phyloP scores from a whole-genome alignment of 208 protist genomes.

The Wallacemonas collosoma region DNA sequence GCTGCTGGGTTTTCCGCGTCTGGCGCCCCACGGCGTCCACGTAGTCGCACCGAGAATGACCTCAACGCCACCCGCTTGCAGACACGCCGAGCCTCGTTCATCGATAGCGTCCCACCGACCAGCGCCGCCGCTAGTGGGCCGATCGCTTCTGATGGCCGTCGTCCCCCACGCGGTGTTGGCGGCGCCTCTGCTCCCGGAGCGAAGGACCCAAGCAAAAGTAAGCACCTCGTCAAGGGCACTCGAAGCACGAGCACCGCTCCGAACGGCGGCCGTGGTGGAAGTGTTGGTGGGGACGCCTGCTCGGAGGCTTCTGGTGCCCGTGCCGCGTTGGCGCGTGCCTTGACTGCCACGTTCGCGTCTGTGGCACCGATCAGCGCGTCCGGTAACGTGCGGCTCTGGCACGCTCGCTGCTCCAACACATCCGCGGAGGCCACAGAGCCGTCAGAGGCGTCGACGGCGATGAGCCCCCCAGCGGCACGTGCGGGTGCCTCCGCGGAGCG shows the following conservation, averaged over 20 bases:
- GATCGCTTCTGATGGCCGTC: not conserved
- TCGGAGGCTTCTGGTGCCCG: not conserved
- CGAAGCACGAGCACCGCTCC: not conserved
- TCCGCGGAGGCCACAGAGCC: no score
- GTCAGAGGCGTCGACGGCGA: not conserved
- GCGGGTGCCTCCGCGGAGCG: not conserved
- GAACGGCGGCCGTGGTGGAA: not conserved
- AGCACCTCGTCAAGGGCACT: no score
- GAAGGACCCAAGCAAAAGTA: no score
- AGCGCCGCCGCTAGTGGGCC: not conserved
- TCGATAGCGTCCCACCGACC: not conserved
- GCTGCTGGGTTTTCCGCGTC: not conserved
- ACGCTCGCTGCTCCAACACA: not conserved
- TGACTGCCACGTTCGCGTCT: not conserved
- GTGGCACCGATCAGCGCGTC: slow-evolving; percentile 20
- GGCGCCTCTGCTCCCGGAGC: no score
- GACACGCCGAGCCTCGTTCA: not conserved
- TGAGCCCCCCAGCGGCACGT: not conserved
- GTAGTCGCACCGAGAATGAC: slow-evolving; percentile 10
- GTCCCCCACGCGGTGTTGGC: no score
- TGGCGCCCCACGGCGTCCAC: not conserved
- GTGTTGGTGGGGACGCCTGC: not conserved
- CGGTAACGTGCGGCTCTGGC: slow-evolving; percentile 28
- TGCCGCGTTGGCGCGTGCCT: not conserved
- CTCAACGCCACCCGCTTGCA: not conserved